phyloP scores from a whole-genome alignment of 202 grass and related monocot species.

The Schoenoplectus tabernaemontani region DNA sequence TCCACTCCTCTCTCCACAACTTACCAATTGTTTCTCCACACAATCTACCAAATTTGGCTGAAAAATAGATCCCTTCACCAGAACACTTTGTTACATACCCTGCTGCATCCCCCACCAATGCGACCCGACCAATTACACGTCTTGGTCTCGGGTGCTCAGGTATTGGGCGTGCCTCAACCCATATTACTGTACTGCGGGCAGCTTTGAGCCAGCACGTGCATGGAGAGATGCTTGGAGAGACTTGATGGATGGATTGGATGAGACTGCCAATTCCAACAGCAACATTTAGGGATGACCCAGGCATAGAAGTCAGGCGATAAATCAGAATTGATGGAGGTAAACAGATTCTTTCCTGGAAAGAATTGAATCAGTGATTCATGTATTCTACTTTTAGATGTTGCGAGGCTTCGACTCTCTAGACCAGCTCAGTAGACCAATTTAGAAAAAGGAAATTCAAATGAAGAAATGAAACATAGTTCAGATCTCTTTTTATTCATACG shows the following conservation, averaged over 20 bases:
- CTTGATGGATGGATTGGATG: slow-evolving; percentile 72
- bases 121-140: slow-evolving; percentile 69
- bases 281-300: slow-evolving; percentile 96
- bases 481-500: not conserved
- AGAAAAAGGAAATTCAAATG: not conserved
- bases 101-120: slow-evolving; percentile 78
- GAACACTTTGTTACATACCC: slow-evolving; percentile 88
- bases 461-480: not conserved
- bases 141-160: slow-evolving; percentile 92
- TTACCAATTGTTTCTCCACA: slow-evolving; percentile 68
- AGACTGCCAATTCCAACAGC: slow-evolving; percentile 82
- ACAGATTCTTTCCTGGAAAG: slow-evolving; percentile 64
- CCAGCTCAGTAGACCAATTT: not conserved
- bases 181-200: slow-evolving; percentile 43
- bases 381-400: not conserved
- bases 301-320: slow-evolving; percentile 96
- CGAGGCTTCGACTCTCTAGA: not conserved
- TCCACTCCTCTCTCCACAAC: slow-evolving; percentile 54
- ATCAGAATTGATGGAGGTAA: slow-evolving; percentile 52
- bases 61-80: slow-evolving; percentile 98
- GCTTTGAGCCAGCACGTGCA: slow-evolving; percentile 51
- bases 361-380: not conserved
- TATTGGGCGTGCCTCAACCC: slow-evolving; percentile 86
- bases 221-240: slow-evolving; percentile 49
- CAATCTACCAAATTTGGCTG: slow-evolving; percentile 79